Evolutionary conservation across 2,329 filamentous ascomycete species (phyloP).

Genomic region (Grosmannia huntii): DNA sequence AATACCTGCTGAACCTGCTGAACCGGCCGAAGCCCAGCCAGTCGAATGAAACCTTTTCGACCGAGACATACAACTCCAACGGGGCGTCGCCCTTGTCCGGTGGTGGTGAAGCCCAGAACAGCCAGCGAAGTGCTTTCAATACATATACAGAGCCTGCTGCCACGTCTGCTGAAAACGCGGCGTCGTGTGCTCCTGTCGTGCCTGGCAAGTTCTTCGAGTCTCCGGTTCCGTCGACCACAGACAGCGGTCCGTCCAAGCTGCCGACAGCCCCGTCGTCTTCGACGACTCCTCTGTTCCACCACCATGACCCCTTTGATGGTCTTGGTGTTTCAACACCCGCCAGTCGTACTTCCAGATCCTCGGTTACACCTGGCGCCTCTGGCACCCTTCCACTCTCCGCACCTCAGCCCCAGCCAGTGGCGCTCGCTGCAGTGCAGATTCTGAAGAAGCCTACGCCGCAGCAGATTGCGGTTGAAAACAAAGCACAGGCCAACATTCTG

Average conservation of each 20-base stretch:
- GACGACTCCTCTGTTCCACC: slow-evolving; percentile 18
- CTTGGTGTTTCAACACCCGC: slow-evolving; percentile 25
- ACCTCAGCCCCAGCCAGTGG: slow-evolving; percentile 16
- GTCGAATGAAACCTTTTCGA: slow-evolving; percentile 14
- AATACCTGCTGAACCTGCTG: slow-evolving; percentile 74
- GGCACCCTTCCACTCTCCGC: slow-evolving; percentile 14
- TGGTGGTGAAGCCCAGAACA: slow-evolving; percentile 19
- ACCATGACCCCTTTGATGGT: slow-evolving; percentile 29
- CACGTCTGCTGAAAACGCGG: background rate
- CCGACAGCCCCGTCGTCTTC: slow-evolving; percentile 17
- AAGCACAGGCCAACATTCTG: slow-evolving; percentile 15
- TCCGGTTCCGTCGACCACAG: background rate
- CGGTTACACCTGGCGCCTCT: slow-evolving; percentile 19
- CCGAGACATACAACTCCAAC: slow-evolving; percentile 29
- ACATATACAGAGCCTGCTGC: background rate
- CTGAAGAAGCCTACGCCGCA: slow-evolving; percentile 37
- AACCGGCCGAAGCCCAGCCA: slow-evolving; percentile 28
- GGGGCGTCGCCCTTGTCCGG: slow-evolving; percentile 33
- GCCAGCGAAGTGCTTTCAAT: slow-evolving; percentile 6
- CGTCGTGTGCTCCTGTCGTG: background rate
- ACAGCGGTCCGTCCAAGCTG: background rate
- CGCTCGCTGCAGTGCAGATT: slow-evolving; percentile 29
- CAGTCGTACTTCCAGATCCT: slow-evolving; percentile 28
- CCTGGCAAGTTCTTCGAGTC: background rate
- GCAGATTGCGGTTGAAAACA: slow-evolving; percentile 27